phyloP scores from a whole-genome alignment of 306 rosid genomes.

The Prosopis cineraria region DNA sequence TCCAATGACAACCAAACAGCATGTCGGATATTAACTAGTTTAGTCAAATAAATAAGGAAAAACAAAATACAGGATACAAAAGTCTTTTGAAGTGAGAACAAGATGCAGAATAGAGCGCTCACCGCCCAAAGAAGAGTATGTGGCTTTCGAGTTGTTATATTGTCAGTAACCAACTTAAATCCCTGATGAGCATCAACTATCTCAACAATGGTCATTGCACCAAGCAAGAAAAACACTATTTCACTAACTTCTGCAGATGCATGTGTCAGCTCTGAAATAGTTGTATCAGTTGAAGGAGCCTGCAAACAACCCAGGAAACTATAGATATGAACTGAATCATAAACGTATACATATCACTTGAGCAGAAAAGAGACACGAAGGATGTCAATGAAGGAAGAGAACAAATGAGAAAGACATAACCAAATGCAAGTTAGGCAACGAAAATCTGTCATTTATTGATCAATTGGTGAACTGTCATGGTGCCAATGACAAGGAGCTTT shows the following conservation, averaged over 20 bases:
- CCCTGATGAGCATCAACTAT: conserved; percentile 96
- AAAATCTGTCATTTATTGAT: not conserved
- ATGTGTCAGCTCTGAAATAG: conserved; percentile 79
- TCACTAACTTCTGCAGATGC: conserved; percentile 96
- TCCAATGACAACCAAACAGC: conserved; percentile 6
- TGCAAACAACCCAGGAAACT: conserved; percentile 34
- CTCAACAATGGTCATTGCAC: conserved; percentile 98
- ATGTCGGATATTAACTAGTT: not conserved
- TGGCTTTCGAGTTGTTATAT: conserved; percentile 90
- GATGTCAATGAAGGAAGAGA: conserved; percentile 10
- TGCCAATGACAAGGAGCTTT: not conserved
- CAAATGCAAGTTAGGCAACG: conserved; percentile 16
- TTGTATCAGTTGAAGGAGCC: conserved; percentile 96
- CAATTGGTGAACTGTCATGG: not conserved
- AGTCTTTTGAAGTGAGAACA: conserved; percentile 10
- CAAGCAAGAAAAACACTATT: conserved; percentile 94
- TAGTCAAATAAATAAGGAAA: conserved; percentile 1
- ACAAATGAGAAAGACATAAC: not conserved
- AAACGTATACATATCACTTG: conserved; percentile 5
- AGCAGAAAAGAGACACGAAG: conserved; percentile 13
- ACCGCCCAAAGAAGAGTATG: conserved; percentile 97
- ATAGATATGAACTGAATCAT: not conserved
- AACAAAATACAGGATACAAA: conserved; percentile 17
- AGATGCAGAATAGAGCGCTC: conserved; percentile 43
- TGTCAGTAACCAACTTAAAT: conserved; percentile 94